Evolutionary conservation across 2,329 filamentous ascomycete species (phyloP).

Genomic region (Fusarium solani-melongenae): DNA sequence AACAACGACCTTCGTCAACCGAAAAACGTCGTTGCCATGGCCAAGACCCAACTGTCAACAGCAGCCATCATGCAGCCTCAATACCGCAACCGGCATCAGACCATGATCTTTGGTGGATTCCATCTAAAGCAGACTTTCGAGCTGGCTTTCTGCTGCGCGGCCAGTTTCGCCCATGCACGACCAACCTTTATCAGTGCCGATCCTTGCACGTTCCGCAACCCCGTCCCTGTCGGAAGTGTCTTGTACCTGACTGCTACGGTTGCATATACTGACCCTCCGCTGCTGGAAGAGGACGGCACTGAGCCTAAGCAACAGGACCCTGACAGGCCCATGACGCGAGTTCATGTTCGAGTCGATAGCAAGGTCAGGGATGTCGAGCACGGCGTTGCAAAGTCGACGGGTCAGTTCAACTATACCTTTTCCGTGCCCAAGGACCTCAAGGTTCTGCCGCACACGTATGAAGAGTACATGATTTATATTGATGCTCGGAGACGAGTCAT

Average conservation of each 20-base stretch:
- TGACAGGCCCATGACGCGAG: slow-evolving; percentile 40
- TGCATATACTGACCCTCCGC: slow-evolving; percentile 45
- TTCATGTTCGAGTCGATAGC: slow-evolving; percentile 46
- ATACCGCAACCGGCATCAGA: slow-evolving; percentile 45
- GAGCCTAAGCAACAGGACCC: slow-evolving; percentile 37
- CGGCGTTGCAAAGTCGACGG: slow-evolving; percentile 43
- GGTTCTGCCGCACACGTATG: slow-evolving; percentile 45
- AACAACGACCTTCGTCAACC: slow-evolving; percentile 42
- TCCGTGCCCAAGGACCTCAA: slow-evolving; percentile 43
- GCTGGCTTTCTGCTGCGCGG: slow-evolving; percentile 46
- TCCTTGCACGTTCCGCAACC: slow-evolving; percentile 46
- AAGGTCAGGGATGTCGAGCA: slow-evolving; percentile 47
- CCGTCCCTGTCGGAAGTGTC: slow-evolving; percentile 45
- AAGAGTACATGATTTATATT: slow-evolving; percentile 47
- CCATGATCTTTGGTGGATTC: slow-evolving; percentile 47
- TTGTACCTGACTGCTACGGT: slow-evolving; percentile 44
- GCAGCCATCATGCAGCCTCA: slow-evolving; percentile 47
- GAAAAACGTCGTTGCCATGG: slow-evolving; percentile 41
- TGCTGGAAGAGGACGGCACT: slow-evolving; percentile 44
- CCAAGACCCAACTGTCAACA: slow-evolving; percentile 41
- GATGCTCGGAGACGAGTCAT: slow-evolving; percentile 44
- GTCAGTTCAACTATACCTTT: slow-evolving; percentile 48
- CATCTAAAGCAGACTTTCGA: slow-evolving; percentile 48
- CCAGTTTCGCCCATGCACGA: slow-evolving; percentile 46
- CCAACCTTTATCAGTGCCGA: slow-evolving; percentile 46